A percentile compares a stretch with the other conserved stretches of the same genome.
Evolutionary conservation across 441 rosid genomes (phyloP).

Genomic region (Eruca vesicaria): DNA sequence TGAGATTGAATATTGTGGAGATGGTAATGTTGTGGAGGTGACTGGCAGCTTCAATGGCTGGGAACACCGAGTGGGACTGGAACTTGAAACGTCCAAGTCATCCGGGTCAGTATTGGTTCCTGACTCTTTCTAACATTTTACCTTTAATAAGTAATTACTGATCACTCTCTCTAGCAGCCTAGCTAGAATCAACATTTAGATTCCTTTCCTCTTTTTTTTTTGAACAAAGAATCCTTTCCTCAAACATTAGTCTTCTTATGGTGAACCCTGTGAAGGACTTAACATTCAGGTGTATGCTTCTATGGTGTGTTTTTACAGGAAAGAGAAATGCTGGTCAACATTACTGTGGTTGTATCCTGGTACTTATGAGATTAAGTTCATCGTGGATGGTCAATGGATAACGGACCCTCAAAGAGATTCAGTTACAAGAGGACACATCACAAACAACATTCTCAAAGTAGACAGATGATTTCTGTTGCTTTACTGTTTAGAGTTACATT

Average conservation of each 20-base stretch:
- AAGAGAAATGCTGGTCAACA: slow-evolving; percentile 61
- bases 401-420: slow-evolving; percentile 62
- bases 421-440: slow-evolving; percentile 51
- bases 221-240: neutral
- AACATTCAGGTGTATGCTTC: slow-evolving; percentile 8
- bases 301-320: slow-evolving; percentile 48
- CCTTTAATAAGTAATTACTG: no score
- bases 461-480: slow-evolving; percentile 29
- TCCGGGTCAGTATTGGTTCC: slow-evolving; percentile 30
- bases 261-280: slow-evolving; percentile 3
- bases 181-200: neutral
- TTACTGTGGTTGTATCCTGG: slow-evolving; percentile 92
- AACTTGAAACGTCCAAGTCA: slow-evolving; percentile 53
- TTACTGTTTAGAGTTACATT: neutral
- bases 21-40: slow-evolving; percentile 84
- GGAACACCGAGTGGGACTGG: slow-evolving; percentile 79
- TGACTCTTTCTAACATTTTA: no score
- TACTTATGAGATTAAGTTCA: slow-evolving; percentile 77
- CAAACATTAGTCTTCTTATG: neutral
- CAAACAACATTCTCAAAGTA: slow-evolving; percentile 74
- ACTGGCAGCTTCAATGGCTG: slow-evolving; percentile 95
- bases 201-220: no score
- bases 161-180: no score
- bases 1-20: slow-evolving; percentile 65
- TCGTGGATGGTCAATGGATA: slow-evolving; percentile 80